A percentile compares a stretch with the other conserved stretches of the same genome.
Evolutionary conservation across 352 stramenopile species (phyloP).

Genomic region (Ochromonadaceae sp.): DNA sequence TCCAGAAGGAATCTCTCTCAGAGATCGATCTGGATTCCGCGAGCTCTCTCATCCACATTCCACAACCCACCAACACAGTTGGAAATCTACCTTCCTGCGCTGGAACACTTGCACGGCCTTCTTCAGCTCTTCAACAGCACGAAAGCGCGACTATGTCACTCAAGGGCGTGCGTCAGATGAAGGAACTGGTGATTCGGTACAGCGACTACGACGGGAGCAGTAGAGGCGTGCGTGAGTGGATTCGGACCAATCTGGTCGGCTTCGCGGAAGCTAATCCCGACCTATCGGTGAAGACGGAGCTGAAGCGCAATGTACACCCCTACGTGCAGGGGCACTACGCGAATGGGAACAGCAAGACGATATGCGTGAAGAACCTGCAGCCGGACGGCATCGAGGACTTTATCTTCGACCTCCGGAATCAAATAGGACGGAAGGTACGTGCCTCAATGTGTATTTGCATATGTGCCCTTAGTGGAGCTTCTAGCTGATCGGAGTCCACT

Average conservation of each 20-base stretch:
- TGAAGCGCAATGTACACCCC: neutral
- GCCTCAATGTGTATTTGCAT: neutral
- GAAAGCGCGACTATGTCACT: too few relatives aligned
- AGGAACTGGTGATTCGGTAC: constrained; percentile 12
- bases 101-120: too few relatives aligned
- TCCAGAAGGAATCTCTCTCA: too few relatives aligned
- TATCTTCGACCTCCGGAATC: constrained; percentile 2
- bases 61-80: neutral
- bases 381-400: neutral
- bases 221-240: constrained; percentile 1
- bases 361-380: constrained; percentile 6
- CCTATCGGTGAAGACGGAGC: neutral
- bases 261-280: constrained; percentile 1
- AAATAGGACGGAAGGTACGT: constrained; percentile 4
- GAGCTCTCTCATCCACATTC: neutral
- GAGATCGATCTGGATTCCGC: neutral
- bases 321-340: neutral
- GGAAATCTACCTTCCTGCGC: neutral
- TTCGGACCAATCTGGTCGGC: neutral
- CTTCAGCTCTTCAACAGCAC: too few relatives aligned
- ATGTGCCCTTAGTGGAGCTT: too few relatives aligned
- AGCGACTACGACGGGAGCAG: constrained; percentile 15
- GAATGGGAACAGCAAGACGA: constrained; percentile 16
- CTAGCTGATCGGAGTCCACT: too few relatives aligned
- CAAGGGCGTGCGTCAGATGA: constrained; percentile 8